phyloP scores from a whole-genome alignment of 805 yeast genomes.

The Hanseniaspora lindneri region DNA sequence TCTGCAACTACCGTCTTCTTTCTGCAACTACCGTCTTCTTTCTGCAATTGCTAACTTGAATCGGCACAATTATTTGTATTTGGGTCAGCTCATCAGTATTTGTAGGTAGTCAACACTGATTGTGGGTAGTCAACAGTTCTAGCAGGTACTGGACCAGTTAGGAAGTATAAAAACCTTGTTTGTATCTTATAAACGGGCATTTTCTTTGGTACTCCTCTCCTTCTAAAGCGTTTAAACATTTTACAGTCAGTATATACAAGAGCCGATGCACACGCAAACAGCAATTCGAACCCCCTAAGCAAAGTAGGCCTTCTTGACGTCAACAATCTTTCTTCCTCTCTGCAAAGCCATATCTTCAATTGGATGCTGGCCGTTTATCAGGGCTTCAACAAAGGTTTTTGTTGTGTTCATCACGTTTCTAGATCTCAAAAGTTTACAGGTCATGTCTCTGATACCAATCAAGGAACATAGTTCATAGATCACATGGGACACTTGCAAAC shows the following conservation, averaged over 20 bases:
- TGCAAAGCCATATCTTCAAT: conserved; percentile 78
- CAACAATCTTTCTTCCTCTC: conserved; percentile 91
- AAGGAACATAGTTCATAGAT: conserved; percentile 83
- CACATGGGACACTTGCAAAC: conserved; percentile 80
- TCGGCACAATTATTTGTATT: no score
- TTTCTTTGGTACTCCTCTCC: no score
- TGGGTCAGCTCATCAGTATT: no score
- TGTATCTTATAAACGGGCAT: no score
- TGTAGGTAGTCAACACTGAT: no score
- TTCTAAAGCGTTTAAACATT: no score
- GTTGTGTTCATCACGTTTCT: conserved; percentile 92
- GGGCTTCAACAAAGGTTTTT: conserved; percentile 78
- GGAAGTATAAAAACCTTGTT: no score
- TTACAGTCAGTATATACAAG: not conserved
- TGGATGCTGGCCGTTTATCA: conserved; percentile 57
- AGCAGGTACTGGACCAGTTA: no score
- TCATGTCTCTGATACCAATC: conserved; percentile 86
- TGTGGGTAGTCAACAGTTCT: no score
- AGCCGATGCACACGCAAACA: not conserved
- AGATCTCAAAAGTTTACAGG: conserved; percentile 83
- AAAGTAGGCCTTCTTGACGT: conserved; percentile 80
- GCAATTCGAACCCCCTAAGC: not conserved
- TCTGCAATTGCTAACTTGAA: no score
- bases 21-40: no score
- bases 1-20: no score